A percentile compares a stretch with the other conserved stretches of the same genome.
Evolutionary conservation across 257 asterid genomes (phyloP).

Genomic region (Scutellaria minor): DNA sequence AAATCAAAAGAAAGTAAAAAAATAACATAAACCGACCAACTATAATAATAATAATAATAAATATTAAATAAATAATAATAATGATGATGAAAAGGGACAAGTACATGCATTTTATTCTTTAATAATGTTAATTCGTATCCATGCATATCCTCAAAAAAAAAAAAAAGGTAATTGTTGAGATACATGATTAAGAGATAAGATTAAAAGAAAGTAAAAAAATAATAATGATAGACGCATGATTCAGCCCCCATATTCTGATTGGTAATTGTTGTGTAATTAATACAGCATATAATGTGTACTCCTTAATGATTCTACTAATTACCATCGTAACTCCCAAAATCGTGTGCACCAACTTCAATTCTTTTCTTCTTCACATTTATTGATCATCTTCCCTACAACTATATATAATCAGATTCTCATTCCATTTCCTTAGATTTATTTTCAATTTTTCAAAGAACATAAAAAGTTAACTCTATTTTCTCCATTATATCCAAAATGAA

Average conservation of each 20-base stretch:
- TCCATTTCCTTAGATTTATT: background rate
- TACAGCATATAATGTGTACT: conserved; percentile 47
- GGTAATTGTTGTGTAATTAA: conserved; percentile 58
- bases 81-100: background rate
- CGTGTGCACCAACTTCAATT: conserved; percentile 64
- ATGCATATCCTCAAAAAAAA: background rate
- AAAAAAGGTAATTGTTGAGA: too few species aligned
- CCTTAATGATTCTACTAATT: conserved; percentile 48
- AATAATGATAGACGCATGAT: conserved; percentile 39
- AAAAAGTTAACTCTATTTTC: conserved; percentile 16
- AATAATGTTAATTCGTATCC: conserved; percentile 3
- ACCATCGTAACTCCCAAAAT: conserved; percentile 70
- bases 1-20: background rate
- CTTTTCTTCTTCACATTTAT: conserved; percentile 40
- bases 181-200: conserved; percentile 34
- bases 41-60: too few species aligned
- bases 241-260: conserved; percentile 56
- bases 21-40: background rate
- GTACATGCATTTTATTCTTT: background rate
- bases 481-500: background rate
- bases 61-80: too few species aligned
- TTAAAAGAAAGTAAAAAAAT: conserved; percentile 28
- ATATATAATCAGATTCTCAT: conserved; percentile 34
- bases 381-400: conserved; percentile 22
- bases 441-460: background rate